Conservation (phyloP, 305 asterid species). For the Nicotiana rustica region DNA sequence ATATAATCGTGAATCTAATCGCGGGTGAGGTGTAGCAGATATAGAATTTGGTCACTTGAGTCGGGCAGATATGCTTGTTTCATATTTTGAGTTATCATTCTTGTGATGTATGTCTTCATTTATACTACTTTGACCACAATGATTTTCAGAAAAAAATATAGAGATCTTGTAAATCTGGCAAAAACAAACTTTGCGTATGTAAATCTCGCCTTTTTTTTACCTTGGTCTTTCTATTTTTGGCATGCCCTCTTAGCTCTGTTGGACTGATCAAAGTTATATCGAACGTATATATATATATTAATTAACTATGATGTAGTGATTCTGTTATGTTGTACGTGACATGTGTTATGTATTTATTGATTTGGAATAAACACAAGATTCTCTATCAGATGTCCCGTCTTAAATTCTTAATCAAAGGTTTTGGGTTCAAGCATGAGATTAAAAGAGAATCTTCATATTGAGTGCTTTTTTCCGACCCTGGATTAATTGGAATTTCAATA, state of each 20-base stretch:
- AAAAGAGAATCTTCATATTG: no score
- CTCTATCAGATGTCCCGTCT: no score
- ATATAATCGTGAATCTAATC: slow-evolving; percentile 39
- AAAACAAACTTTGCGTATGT: background rate
- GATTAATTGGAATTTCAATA: no score
- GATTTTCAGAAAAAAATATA: background rate
- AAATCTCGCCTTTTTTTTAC: background rate
- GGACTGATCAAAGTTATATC: background rate
- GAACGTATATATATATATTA: no score
- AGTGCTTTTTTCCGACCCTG: no score
- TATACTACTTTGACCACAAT: background rate
- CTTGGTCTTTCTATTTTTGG: background rate
- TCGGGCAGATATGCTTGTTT: slow-evolving; percentile 10
- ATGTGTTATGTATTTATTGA: no score
- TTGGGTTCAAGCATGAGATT: no score
- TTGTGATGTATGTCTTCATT: slow-evolving; percentile 27
- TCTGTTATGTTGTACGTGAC: no score
- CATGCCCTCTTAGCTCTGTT: background rate
- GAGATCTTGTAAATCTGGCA: background rate
- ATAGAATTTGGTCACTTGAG: background rate
- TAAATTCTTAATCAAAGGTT: no score
- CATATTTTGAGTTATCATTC: slow-evolving; percentile 1
- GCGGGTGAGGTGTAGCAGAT: background rate
- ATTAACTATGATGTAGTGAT: no score
- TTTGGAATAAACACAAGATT: no score